A percentile compares a stretch with the other conserved stretches of the same genome.
Conservation (phyloP, 768 basidiomycete species). For the Holtermanniella nyarrowii region DNA sequence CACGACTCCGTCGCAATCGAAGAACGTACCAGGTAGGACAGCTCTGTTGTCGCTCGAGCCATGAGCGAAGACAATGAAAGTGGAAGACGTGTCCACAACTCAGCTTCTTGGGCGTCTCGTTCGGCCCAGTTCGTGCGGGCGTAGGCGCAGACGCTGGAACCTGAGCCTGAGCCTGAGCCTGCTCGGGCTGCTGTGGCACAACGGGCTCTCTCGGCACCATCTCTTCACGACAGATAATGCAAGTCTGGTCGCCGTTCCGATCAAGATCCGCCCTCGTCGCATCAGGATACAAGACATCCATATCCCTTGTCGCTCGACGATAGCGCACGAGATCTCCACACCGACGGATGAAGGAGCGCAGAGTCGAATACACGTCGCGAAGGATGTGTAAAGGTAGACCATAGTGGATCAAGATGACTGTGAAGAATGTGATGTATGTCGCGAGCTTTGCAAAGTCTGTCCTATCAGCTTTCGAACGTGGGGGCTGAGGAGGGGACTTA, state of each 20-base stretch:
- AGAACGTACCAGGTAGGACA: conserved; percentile 86
- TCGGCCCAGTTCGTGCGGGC: conserved; percentile 47
- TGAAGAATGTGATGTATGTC: conserved; percentile 88
- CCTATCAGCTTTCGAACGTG: neutral
- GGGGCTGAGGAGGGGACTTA: conserved; percentile 41
- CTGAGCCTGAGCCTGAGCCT: conserved; percentile 17
- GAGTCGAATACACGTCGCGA: conserved; percentile 91
- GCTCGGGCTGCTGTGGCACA: too few relatives aligned
- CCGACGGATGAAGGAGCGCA: conserved; percentile 79
- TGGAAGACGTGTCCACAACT: conserved; percentile 98
- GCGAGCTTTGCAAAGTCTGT: conserved; percentile 85
- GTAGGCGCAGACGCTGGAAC: neutral
- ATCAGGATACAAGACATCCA: conserved; percentile 91
- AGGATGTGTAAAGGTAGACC: conserved; percentile 93
- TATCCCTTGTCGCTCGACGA: conserved; percentile 85
- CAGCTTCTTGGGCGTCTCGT: conserved; percentile 91
- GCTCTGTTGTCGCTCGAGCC: conserved; percentile 96
- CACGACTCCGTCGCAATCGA: neutral
- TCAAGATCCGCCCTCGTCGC: conserved; percentile 76
- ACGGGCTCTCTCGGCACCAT: conserved; percentile 52
- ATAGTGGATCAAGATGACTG: conserved; percentile 84
- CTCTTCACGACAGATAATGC: conserved; percentile 97
- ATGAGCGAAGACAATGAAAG: conserved; percentile 90
- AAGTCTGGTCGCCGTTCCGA: conserved; percentile 75
- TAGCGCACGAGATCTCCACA: conserved; percentile 83